These are phyloP conservation scores for Microcera coccophila DNA, from an alignment of 2,329 filamentous ascomycete genomes.

Conservation along the genomic window DNA sequence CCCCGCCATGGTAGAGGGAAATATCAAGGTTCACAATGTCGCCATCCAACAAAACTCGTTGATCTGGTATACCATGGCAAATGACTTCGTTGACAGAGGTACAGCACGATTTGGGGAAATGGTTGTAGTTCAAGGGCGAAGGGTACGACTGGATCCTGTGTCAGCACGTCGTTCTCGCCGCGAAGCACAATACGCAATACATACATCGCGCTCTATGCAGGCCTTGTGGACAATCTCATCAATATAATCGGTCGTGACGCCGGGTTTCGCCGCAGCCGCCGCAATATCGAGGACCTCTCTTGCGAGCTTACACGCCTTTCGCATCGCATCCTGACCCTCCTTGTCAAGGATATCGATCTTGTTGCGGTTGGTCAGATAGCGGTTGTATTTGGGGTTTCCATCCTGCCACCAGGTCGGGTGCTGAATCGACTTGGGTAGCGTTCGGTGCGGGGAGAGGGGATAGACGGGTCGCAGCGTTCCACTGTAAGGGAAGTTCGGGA, in stretches of 20 bases:
- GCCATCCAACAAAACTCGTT: slow-evolving; percentile 80
- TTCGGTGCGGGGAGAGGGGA: slow-evolving; percentile 68
- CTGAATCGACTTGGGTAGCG: slow-evolving; percentile 73
- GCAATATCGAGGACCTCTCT: slow-evolving; percentile 92
- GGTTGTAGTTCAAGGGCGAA: slow-evolving; percentile 89
- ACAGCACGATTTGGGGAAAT: slow-evolving; percentile 97
- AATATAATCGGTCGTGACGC: slow-evolving; percentile 91
- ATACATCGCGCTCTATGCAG: slow-evolving; percentile 84
- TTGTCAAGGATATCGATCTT: slow-evolving; percentile 80
- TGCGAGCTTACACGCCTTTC: slow-evolving; percentile 81
- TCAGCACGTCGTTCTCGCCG: slow-evolving; percentile 4
- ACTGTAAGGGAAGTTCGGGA: slow-evolving; percentile 79
- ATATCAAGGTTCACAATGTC: slow-evolving; percentile 98
- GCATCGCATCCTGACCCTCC: slow-evolving; percentile 81
- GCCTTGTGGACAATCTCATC: slow-evolving; percentile 94
- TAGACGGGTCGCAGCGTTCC: slow-evolving; percentile 83
- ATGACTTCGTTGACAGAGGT: slow-evolving; percentile 97
- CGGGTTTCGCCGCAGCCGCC: slow-evolving; percentile 77
- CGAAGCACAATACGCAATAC: slow-evolving; percentile 28
- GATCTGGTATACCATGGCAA: slow-evolving; percentile 96
- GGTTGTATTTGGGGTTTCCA: slow-evolving; percentile 65
- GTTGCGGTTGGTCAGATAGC: slow-evolving; percentile 63
- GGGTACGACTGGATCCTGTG: slow-evolving; percentile 69
- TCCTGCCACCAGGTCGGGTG: slow-evolving; percentile 85
- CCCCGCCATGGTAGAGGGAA: slow-evolving; percentile 88